Base-by-base conservation (phyloP, 2,329 filamentous ascomycete genomes). In the Talaromyces sp. region DNA sequence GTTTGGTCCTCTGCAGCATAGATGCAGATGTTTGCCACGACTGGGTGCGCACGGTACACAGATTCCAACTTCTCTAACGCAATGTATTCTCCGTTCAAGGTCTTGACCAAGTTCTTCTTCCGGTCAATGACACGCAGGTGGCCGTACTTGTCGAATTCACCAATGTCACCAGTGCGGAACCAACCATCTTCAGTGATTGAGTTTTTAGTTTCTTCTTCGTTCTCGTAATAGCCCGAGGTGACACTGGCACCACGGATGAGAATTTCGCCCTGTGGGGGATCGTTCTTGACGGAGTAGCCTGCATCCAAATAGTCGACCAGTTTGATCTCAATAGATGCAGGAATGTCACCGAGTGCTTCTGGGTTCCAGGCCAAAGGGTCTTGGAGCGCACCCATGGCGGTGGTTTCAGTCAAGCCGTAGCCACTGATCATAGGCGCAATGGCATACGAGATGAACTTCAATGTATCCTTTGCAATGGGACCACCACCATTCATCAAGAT, bases 51-150 rank as follows among this genome's bases (percentile, higher is more conserved):
- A 68, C 93, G 89, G 82, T 97, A 98, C 63, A 96, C 85, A 3
- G 93, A 90, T 81, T 98, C 94, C 66, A 98, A 88, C 83, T 93
- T 97, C 83, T 98, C 94, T 3, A 99, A 86, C 25, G 94, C 95
- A 77, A 98, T 96, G 79, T 98, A 98, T 83, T 98, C 94, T 71
- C 94, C 94, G 67, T 93, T 93, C 69, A 92, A 86, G 68, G 95
- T 93, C 88, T 98, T 98, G 79, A 98, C 91, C 64, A 98, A 83
- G 80, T 98, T 98, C 89, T 98, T 98, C 87, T 97, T 93, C 71
- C 94, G 92, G 78, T 98, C 94, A 74, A 98, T 93, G 76, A 98
- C 89, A 71, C 85, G 87, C 69, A 98, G 80, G 76, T 96, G 91
- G 50, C 94, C 94, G 67, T 89, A 84, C 52, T 82, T 75, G 77